Evolutionary conservation across 2,329 filamentous ascomycete species (phyloP), one percentile per base, ranked within the genome.

Genomic region (Pseudogymnoascus sp.): DNA sequence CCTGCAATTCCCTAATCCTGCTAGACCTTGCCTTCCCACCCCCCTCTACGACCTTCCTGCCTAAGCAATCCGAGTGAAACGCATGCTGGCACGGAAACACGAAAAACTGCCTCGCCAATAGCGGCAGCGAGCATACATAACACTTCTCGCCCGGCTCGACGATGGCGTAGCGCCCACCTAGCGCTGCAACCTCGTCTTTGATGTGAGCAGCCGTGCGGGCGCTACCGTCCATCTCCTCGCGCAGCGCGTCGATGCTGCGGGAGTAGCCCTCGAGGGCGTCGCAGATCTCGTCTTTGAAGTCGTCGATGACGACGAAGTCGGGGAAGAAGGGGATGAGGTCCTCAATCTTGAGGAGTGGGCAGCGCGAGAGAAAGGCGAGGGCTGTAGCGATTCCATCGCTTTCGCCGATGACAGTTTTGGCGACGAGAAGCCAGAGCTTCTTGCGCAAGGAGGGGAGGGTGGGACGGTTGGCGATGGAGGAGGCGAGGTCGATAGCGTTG

Each of bases 211-310:
- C 92, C 12, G 94, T 97, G 63, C 85, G 84, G 8, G 90, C 89
- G 3, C 86, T 90, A 70, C 96, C 90, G 71, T 99, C 94, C 94
- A 99, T 99, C 72, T 97, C 92, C 65, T 86, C 84, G 69, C 92
- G 91, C 37, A 99, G 77, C 1, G 78, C 79, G 68, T 97, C 94
- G 65, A 99, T 99, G 66, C 90, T 90, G 35, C 89, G 87, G 52
- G 85, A 89, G 75, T 99, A 99, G 64, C 95, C 89, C 73, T 99
- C 94, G 1, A 99, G 80, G 0, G 95, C 94, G 0, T 84, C 79
- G 74, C 94, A 99, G 35, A 99, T 97, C 71, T 99, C 94, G 64
- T 97, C 92, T 71, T 97, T 96, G 80, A 99, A 99, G 72, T 97
- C 94, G 71, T 99, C 94, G 63, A 99, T 97, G 58, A 97, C 89